These are phyloP conservation scores for Thraustochytrium sp. DNA, from an alignment of 352 stramenopile genomes.

Conservation along the genomic window DNA sequence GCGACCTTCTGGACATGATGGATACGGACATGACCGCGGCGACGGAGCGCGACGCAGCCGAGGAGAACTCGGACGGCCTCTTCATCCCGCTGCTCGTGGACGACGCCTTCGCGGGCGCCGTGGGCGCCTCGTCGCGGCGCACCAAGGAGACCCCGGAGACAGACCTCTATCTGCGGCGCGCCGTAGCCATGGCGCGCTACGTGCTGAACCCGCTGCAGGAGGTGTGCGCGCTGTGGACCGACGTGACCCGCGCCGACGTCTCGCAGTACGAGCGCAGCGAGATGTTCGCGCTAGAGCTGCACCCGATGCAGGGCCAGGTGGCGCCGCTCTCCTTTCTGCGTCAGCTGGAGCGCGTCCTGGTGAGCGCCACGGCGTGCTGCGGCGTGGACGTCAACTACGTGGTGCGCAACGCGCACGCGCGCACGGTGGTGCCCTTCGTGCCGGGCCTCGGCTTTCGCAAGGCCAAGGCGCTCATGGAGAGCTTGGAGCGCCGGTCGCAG, in stretches of 20 bases:
- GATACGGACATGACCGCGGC: neutral
- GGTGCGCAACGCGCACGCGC: conserved; percentile 49
- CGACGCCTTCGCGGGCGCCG: neutral
- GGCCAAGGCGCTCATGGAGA: conserved; percentile 57
- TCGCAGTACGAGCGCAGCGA: conserved; percentile 54
- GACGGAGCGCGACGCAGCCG: neutral
- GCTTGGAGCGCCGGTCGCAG: conserved; percentile 43
- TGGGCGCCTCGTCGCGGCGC: neutral
- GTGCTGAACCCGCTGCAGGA: conserved; percentile 64
- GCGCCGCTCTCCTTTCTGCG: conserved; percentile 58
- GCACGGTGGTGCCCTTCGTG: conserved; percentile 66
- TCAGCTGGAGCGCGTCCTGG: conserved; percentile 62
- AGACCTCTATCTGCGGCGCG: conserved; percentile 31
- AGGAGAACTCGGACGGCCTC: conserved; percentile 19
- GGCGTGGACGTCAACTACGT: conserved; percentile 65
- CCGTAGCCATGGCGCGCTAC: conserved; percentile 62
- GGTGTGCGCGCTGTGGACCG: conserved; percentile 62
- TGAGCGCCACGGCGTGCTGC: conserved; percentile 56
- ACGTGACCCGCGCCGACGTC: conserved; percentile 53
- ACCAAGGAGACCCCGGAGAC: conserved; percentile 15
- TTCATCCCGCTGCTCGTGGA: conserved; percentile 30
- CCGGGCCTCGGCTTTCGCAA: conserved; percentile 69
- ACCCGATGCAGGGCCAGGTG: conserved; percentile 63
- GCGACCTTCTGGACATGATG: neutral
- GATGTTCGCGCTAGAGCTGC: conserved; percentile 66